These are phyloP conservation scores for Epichloe baconii DNA, from an alignment of 2,329 filamentous ascomycete species.

Conservation along the genomic window DNA sequence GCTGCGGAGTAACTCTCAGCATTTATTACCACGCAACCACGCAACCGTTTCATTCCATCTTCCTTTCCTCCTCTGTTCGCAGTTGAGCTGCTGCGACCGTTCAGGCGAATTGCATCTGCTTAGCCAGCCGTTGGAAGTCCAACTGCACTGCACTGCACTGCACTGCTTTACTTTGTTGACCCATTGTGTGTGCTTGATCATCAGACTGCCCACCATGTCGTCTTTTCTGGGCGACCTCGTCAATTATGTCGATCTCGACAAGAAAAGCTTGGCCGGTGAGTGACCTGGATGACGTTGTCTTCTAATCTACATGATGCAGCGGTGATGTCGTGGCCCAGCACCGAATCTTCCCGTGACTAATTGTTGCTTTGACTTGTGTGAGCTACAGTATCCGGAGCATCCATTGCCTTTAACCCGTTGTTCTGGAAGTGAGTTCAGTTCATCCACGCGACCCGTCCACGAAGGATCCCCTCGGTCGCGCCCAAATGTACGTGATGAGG, in stretches of 20 bases:
- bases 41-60: background rate
- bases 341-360: constrained; percentile 1
- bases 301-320: background rate
- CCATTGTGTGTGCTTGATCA: background rate
- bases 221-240: constrained; percentile 31
- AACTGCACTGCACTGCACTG: background rate
- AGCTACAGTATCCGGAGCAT: constrained; percentile 56
- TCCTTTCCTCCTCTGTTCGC: background rate
- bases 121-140: too few relatives aligned
- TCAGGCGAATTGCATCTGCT: too few relatives aligned
- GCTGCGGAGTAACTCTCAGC: background rate
- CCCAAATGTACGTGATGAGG: background rate
- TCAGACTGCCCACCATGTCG: constrained; percentile 23
- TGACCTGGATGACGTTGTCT: constrained; percentile 7
- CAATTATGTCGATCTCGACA: constrained; percentile 54
- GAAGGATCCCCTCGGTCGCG: background rate
- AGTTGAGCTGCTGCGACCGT: too few relatives aligned
- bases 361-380: background rate
- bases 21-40: background rate
- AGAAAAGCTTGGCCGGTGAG: constrained; percentile 54
- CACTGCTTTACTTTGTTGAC: background rate
- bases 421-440: constrained; percentile 83
- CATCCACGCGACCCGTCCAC: background rate
- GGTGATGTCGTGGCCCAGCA: background rate
- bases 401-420: constrained; percentile 92